These are phyloP conservation scores for Penicillium thymicola DNA, from an alignment of 2,329 filamentous ascomycete genomes.

Conservation along the genomic window DNA sequence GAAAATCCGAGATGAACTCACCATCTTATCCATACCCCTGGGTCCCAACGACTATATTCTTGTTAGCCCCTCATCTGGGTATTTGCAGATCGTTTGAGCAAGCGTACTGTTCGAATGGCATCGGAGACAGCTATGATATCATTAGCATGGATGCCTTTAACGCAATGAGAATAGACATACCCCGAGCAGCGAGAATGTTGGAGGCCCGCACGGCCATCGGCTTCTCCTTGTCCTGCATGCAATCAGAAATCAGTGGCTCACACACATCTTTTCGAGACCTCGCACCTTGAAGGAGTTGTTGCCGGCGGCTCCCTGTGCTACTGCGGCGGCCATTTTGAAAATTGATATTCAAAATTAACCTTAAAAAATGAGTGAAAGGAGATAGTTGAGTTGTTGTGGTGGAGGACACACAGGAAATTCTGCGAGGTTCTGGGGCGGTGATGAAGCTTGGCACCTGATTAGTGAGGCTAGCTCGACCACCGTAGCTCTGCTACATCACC, in stretches of 20 bases:
- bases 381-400: constrained; percentile 22
- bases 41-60: constrained; percentile 72
- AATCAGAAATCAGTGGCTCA: constrained; percentile 40
- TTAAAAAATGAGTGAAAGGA: constrained; percentile 21
- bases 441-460: constrained; percentile 41
- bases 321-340: constrained; percentile 50
- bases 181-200: constrained; percentile 96
- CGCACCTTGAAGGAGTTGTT: constrained; percentile 66
- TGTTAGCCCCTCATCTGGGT: constrained; percentile 41
- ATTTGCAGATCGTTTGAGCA: constrained; percentile 9
- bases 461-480: constrained; percentile 37
- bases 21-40: constrained; percentile 98
- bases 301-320: constrained; percentile 49
- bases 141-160: constrained; percentile 25
- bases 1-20: constrained; percentile 27
- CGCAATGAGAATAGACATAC: constrained; percentile 48
- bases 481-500: constrained; percentile 34
- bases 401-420: constrained; percentile 37
- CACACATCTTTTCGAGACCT: constrained; percentile 25
- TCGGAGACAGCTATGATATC: constrained; percentile 77
- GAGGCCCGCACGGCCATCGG: constrained; percentile 91
- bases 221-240: constrained; percentile 81
- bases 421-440: constrained; percentile 40
- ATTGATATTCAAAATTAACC: constrained; percentile 27
- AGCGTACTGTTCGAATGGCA: constrained; percentile 78